Base-by-base conservation (phyloP, 352 stramenopile species). In the Pythium myriotylum region DNA sequence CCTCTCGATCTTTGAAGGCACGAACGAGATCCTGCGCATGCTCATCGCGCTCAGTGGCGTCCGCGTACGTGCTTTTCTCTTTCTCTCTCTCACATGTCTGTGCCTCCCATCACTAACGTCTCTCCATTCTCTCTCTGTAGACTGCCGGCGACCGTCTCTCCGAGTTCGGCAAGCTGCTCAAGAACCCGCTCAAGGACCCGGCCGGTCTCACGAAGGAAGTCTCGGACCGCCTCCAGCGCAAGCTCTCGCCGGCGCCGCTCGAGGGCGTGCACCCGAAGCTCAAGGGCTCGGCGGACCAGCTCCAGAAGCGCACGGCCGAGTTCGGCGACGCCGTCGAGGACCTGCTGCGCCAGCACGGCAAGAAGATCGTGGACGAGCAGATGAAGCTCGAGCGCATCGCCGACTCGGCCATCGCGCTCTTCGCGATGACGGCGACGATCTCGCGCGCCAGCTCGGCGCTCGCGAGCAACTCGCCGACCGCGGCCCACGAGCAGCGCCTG, bases 1-100 rank as follows among this genome's bases (percentile, higher is more conserved):
- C 43, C 67, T 95, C 47, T 91, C 83, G 14, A 97, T 97, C 57
- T 97, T 97, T 43, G 91, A 97, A 67, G 91, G 91, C 72, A 97
- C 91, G 27, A 96, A 91, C 61, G 86, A 97, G 62, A 97, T 97
- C 67, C 70, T 97, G 46, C 79, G 87, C 47, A 86, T 97, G 75
- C 81, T 97, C n/a, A 96, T 97, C 55, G 86, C 86, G 56, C 77
- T 95, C n/a, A 92, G 80, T 32, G 86, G 86, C 56, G 81, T 95
- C 46, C 76, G 73, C 52, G 84, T 93, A 81, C 37, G 72, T 78
- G 61, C n/a, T 47, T 32, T 4, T 10, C 17, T 14, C 4, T 9
- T 53, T 24, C 33, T 46, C 26, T 8, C 33, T 14, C 14, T 14
- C 33, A 40, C 8, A 8, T 14, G 12, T 56, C 27, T 41, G 9